Percentiles rank a stretch among this genome's conserved stretches.
These are phyloP conservation scores for Plasmodium gonderi DNA, from an alignment of 169 alveolate species.

Conservation along the genomic window DNA sequence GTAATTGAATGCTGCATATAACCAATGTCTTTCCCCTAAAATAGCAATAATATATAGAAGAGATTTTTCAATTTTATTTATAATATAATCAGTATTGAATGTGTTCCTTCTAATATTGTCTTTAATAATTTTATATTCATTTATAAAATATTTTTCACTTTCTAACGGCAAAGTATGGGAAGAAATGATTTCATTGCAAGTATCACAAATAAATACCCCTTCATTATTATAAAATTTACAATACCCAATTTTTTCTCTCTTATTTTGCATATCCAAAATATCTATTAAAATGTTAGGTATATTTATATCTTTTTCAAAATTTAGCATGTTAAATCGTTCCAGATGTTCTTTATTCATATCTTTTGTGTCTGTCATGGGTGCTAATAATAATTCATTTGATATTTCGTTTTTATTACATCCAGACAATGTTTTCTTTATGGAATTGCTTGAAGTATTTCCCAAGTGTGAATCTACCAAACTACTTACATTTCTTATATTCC, in stretches of 20 bases:
- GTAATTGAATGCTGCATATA: constrained; percentile 71
- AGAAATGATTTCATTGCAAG: constrained; percentile 19
- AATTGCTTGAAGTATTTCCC: not conserved
- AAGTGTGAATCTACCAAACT: not conserved
- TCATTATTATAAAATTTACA: constrained; percentile 48
- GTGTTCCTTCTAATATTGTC: constrained; percentile 29
- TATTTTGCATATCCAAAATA: constrained; percentile 46
- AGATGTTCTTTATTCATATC: not conserved
- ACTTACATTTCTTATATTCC: not conserved
- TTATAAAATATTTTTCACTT: constrained; percentile 39
- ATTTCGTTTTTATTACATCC: not conserved
- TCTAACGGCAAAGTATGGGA: constrained; percentile 38
- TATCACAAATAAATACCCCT: constrained; percentile 36
- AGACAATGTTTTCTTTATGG: not conserved
- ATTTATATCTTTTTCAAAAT: constrained; percentile 21
- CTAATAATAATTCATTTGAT: not conserved
- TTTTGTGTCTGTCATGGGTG: too few species aligned
- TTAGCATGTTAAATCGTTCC: not conserved
- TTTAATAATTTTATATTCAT: constrained; percentile 31
- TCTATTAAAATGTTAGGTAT: constrained; percentile 19
- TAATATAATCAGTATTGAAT: not conserved
- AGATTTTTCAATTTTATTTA: constrained; percentile 33
- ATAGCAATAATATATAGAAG: constrained; percentile 39
- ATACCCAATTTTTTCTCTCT: constrained; percentile 27
- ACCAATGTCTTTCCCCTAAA: constrained; percentile 71